phyloP scores from a whole-genome alignment of 176 grass and related monocot species.

The Aegilops tauschii region DNA sequence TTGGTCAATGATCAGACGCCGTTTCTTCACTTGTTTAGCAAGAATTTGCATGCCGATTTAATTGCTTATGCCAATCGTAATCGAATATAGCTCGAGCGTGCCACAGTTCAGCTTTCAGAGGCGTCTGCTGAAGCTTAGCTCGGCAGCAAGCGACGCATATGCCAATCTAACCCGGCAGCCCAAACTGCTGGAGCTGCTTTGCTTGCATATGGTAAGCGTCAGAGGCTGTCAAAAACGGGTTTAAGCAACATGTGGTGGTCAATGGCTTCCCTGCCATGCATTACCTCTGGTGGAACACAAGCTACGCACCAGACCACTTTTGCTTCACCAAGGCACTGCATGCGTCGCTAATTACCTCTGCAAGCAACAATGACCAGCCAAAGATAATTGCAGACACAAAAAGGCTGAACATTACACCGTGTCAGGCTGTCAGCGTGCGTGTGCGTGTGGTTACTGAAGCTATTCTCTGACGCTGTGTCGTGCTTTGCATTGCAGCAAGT shows the following conservation, averaged over 20 bases:
- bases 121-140: background rate
- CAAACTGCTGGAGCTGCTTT: conserved; percentile 19
- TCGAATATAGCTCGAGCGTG: background rate
- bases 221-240: conserved; percentile 32
- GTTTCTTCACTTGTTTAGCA: background rate
- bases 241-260: conserved; percentile 25
- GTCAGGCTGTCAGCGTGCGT: no score
- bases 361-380: conserved; percentile 3
- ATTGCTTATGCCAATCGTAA: background rate
- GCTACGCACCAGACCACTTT: conserved; percentile 23
- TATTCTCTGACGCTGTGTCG: background rate
- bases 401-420: background rate
- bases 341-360: background rate
- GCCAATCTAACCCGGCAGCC: background rate
- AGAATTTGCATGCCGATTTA: background rate
- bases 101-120: background rate
- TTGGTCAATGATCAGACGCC: background rate
- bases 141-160: background rate
- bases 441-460: no score
- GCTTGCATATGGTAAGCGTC: conserved; percentile 35
- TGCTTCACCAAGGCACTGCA: conserved; percentile 25
- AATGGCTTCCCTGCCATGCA: conserved; percentile 15
- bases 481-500: conserved; percentile 65
- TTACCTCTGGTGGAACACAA: background rate
- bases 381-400: background rate